Evolutionary conservation across 1,139 yeast genomes (phyloP).

Genomic region (Martiniozyma asiatica): DNA sequence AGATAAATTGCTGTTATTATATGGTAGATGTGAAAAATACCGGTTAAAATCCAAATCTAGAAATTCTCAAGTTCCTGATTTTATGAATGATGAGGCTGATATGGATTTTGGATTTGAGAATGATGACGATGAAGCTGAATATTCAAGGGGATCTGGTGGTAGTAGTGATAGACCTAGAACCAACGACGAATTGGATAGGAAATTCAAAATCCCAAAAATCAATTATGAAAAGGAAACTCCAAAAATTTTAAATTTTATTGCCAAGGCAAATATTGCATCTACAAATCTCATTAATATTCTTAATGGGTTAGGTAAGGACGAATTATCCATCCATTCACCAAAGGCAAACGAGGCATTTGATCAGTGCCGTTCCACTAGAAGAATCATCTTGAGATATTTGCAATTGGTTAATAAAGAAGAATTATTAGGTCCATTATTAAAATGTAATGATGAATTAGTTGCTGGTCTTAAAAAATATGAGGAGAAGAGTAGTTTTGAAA

Average conservation of each 20-base stretch:
- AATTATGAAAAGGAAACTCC: conserved; percentile 66
- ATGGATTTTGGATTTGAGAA: conserved; percentile 23
- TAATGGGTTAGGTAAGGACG: conserved; percentile 37
- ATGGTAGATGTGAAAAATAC: conserved; percentile 24
- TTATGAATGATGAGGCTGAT: conserved; percentile 38
- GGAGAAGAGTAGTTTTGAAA: conserved; percentile 33
- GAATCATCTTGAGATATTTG: conserved; percentile 66
- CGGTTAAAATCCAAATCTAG: conserved; percentile 6
- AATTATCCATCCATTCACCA: conserved; percentile 50
- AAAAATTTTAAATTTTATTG: conserved; percentile 52
- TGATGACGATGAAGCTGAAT: conserved; percentile 5
- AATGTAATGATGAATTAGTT: conserved; percentile 84
- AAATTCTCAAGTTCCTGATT: conserved; percentile 23
- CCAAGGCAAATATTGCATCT: conserved; percentile 67
- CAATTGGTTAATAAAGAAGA: conserved; percentile 80
- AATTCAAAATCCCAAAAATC: conserved; percentile 54
- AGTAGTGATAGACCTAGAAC: conserved; percentile 11
- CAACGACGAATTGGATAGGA: conserved; percentile 37
- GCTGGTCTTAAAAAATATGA: conserved; percentile 61
- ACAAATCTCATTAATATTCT: conserved; percentile 61
- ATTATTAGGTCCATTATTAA: conserved; percentile 71
- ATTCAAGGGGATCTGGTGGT: no score
- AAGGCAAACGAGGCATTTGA: conserved; percentile 53
- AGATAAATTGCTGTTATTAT: conserved; percentile 37
- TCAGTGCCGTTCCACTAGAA: conserved; percentile 63